Evolutionary conservation across 805 yeast genomes (phyloP), one percentile per base, ranked within the genome.

Genomic region (Kazachstania viticola): DNA sequence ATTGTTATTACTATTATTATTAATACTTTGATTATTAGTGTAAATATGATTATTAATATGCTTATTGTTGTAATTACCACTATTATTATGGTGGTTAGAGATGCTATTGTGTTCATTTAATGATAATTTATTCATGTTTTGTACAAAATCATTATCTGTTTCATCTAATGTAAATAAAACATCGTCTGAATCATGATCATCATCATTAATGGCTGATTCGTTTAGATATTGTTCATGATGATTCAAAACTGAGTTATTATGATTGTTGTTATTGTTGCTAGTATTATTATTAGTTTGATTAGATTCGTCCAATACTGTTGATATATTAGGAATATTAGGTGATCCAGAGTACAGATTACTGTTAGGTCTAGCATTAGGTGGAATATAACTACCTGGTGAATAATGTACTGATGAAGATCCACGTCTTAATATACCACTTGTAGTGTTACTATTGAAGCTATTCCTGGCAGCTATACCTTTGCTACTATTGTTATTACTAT

Each of bases 351-450:
- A 30, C 13, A 21, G 29, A 21, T 34, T 31, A 28, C 28, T 28
- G 21, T 34, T 30, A 25, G 21, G 37, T 49, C 85, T 64, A 41
- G 77, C 59, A 45, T 70, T 75, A n/a, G 85, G 85, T 14, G 87
- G 87, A 25, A 79, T 60, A 44, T 79, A 78, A 48, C 73, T 76
- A 3, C 80, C 80, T 24, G 63, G 56, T 5, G 67, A 48, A 21
- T 38, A 37, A 24, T 32, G 35, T 9, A 34, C 31, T 15, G 32
- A 14, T 8, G 27, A 23, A 11, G 36, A 32, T n/a, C 27, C 30
- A 15, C 36, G 33, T 25, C 31, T 40, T 15, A 30, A 27, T 2
- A 33, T 16, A n/a, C 43, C 41, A 25, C 37, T 34, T 3, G 38
- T 22, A 25, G 17, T 25, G 25, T 17, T 24, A 17, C 25, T 29